phyloP scores from a whole-genome alignment of 1,139 yeast species.

The Zhuliangozyma parablackwelliae region DNA sequence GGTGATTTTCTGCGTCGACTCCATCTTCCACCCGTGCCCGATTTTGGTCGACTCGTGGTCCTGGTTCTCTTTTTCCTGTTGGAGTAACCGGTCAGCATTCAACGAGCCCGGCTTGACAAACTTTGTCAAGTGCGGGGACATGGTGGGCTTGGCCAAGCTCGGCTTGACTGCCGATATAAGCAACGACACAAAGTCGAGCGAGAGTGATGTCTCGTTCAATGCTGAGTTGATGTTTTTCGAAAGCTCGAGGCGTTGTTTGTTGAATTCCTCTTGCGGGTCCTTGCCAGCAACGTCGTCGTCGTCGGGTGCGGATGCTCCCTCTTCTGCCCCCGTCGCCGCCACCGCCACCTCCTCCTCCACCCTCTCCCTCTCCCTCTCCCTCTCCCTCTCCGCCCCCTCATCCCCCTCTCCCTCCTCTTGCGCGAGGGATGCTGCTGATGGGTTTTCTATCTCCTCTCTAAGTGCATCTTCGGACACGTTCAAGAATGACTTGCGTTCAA shows the following conservation, averaged over 20 bases:
- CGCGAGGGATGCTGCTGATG: not conserved
- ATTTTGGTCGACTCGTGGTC: slow-evolving; percentile 35
- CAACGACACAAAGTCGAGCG: slow-evolving; percentile 82
- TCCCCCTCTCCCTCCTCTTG: too few relatives aligned
- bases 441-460: slow-evolving; percentile 15
- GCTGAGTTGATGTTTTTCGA: slow-evolving; percentile 60
- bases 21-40: slow-evolving; percentile 85
- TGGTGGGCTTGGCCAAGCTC: slow-evolving; percentile 78
- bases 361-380: too few relatives aligned
- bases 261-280: slow-evolving; percentile 45
- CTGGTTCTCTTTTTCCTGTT: slow-evolving; percentile 17
- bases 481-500: slow-evolving; percentile 36
- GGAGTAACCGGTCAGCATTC: slow-evolving; percentile 55
- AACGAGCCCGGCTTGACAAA: slow-evolving; percentile 78
- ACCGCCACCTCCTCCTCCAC: not conserved
- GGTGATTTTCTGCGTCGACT: slow-evolving; percentile 59
- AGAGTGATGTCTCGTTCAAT: slow-evolving; percentile 80
- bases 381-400: too few relatives aligned
- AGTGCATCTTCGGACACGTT: slow-evolving; percentile 57
- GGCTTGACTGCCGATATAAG: slow-evolving; percentile 80
- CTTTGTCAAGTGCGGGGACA: slow-evolving; percentile 82
- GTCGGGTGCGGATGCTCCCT: slow-evolving; percentile 1
- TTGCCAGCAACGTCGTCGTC: slow-evolving; percentile 3
- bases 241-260: slow-evolving; percentile 53
- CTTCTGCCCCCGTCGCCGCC: not conserved